Evolutionary conservation across 495 filamentous ascomycete genomes (phyloP), one percentile per base, ranked within the genome.

Genomic region (Penicillium odoratum): DNA sequence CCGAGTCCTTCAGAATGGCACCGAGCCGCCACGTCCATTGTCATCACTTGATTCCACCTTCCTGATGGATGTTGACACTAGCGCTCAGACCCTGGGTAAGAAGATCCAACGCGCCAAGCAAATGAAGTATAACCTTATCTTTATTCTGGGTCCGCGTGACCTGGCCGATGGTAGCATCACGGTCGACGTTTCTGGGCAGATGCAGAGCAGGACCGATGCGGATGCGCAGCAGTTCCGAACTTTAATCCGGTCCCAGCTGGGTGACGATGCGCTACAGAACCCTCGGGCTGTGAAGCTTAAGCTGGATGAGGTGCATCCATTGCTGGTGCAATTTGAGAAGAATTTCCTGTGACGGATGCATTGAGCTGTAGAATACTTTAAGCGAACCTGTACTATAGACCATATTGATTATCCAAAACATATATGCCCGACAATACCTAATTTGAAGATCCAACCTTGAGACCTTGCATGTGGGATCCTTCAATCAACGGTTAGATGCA

Each of bases 41-140:
- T 61, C 77, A 62, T 67, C 70, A 50, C 56, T 70, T 63, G 66
- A 76, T 28, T 80, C 83, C 33, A 80, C 78, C 3, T 80, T 93
- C 51, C 72, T 79, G 29, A 81, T 96, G 51, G 91, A 96, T 64
- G 65, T 90, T 26, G 92, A 97, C 58, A 79, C 76, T 56, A 86
- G 83, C 55, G 71, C 74, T 13, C 79, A 85, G 51, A 78, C 81
- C 0, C 64, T 96, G 29, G 66, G 73, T 2, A 84, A 85, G 69
- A 96, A 96, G 74, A 77, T 92, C 48, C 75, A 78, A 10, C 81
- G 86, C 55, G 92, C 92, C 7, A 91, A 85, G 61, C 73, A 72
- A 50, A 88, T 87, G 74, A 83, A 85, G 31, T 95, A 93, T 62
- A 87, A 87, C 49, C 66, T 91, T 48, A 85, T 95, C 50, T 81